phyloP scores from a whole-genome alignment of 2,329 filamentous ascomycete species.

The Penicillium sumatraense region DNA sequence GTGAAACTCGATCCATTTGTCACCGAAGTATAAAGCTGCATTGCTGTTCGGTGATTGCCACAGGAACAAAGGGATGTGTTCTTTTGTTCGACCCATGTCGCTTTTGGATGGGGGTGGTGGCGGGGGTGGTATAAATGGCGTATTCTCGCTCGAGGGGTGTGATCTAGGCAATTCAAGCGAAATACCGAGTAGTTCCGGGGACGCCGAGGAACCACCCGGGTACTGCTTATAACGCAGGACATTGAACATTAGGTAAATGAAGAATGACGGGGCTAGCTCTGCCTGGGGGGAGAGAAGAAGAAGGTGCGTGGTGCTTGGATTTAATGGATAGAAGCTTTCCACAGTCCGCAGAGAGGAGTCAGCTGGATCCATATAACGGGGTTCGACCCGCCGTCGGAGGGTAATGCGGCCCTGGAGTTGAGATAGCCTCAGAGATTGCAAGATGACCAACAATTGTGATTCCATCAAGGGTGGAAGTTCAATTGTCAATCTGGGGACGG shows the following conservation, averaged over 20 bases:
- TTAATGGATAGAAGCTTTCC: slow-evolving; percentile 83
- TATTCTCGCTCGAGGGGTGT: slow-evolving; percentile 60
- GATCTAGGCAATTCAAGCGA: slow-evolving; percentile 73
- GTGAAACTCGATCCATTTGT: slow-evolving; percentile 86
- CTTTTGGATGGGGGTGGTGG: not conserved
- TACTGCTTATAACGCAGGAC: slow-evolving; percentile 78
- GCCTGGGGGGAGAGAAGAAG: slow-evolving; percentile 82
- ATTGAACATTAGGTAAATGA: slow-evolving; percentile 81
- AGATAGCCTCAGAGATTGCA: slow-evolving; percentile 73
- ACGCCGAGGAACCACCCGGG: slow-evolving; percentile 56
- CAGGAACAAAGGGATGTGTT: slow-evolving; percentile 66
- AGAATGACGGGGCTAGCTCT: slow-evolving; percentile 80
- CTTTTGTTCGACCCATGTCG: slow-evolving; percentile 27
- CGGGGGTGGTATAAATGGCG: slow-evolving; percentile 56
- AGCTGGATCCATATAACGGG: slow-evolving; percentile 63
- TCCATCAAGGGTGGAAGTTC: slow-evolving; percentile 79
- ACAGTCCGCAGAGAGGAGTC: slow-evolving; percentile 76
- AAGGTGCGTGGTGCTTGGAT: slow-evolving; percentile 69
- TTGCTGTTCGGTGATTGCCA: slow-evolving; percentile 86
- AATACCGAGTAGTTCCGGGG: slow-evolving; percentile 71
- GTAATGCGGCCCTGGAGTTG: slow-evolving; percentile 58
- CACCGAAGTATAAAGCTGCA: slow-evolving; percentile 79
- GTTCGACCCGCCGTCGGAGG: slow-evolving; percentile 74
- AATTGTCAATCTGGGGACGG: slow-evolving; percentile 76
- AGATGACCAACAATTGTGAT: slow-evolving; percentile 63